phyloP scores from a whole-genome alignment of 1,284 basidiomycete genomes.

The Cutaneotrichosporon cutaneum region DNA sequence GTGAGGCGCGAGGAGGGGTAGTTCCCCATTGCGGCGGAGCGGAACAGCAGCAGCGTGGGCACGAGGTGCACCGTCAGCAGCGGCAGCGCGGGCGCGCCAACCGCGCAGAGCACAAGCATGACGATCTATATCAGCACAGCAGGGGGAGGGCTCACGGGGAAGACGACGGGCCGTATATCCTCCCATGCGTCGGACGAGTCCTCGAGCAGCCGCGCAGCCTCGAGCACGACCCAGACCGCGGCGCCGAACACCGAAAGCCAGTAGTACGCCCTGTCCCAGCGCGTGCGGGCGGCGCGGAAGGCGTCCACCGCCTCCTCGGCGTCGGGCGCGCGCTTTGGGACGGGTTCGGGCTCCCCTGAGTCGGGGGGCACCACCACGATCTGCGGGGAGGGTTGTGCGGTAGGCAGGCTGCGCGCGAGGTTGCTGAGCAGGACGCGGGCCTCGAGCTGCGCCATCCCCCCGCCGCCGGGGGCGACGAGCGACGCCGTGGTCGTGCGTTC shows the following conservation, averaged over 20 bases:
- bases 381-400: too few species aligned
- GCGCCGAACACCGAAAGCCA: constrained; percentile 33
- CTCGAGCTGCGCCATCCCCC: constrained; percentile 43
- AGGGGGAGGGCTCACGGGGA: constrained; percentile 33
- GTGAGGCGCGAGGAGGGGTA: constrained; percentile 24
- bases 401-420: constrained; percentile 28
- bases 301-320: constrained; percentile 35
- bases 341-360: neutral
- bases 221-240: constrained; percentile 29
- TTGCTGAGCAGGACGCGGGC: constrained; percentile 41
- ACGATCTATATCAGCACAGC: constrained; percentile 12
- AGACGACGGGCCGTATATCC: constrained; percentile 29
- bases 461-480: constrained; percentile 32
- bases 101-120: constrained; percentile 21
- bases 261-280: constrained; percentile 29
- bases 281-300: constrained; percentile 25
- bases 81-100: constrained; percentile 40
- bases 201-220: constrained; percentile 21
- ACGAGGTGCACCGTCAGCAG: constrained; percentile 45
- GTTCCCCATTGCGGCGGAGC: constrained; percentile 34
- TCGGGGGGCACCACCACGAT: too few species aligned
- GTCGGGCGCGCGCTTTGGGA: too few species aligned
- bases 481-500: neutral
- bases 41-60: constrained; percentile 44
- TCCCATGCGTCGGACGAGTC: constrained; percentile 4